phyloP scores from a whole-genome alignment of 345 rosid genomes.

The Cardamine occulta region DNA sequence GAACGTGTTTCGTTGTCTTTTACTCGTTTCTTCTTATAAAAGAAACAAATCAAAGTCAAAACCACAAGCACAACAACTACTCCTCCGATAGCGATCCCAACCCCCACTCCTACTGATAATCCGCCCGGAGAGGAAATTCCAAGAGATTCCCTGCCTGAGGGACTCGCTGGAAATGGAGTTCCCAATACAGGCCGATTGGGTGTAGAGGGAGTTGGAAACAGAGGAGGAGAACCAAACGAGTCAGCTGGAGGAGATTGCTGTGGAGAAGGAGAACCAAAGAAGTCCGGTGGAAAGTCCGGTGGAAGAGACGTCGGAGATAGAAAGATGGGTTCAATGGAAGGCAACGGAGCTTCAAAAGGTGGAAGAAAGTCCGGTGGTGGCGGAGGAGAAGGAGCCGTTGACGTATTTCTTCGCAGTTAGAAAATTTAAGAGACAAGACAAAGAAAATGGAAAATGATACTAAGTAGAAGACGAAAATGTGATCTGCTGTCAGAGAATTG shows the following conservation, averaged over 20 bases:
- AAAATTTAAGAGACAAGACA: background rate
- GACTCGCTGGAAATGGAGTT: conserved; percentile 40
- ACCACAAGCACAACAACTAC: conserved; percentile 49
- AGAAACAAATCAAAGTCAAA: conserved; percentile 54
- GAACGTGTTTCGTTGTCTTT: conserved; percentile 52
- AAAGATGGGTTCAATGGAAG: too few species aligned
- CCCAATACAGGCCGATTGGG: conserved; percentile 30
- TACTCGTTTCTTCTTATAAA: conserved; percentile 59
- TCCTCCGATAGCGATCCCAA: conserved; percentile 69
- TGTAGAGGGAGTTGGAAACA: conserved; percentile 54
- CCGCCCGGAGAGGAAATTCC: conserved; percentile 34
- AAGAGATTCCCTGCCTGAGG: conserved; percentile 6
- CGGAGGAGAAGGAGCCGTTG: conserved; percentile 37
- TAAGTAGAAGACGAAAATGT: background rate
- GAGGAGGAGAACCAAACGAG: background rate
- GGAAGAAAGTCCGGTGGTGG: background rate
- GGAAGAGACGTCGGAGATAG: too few species aligned
- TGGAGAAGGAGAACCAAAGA: too few species aligned
- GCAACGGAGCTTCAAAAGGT: too few species aligned
- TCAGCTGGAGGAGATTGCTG: conserved; percentile 39
- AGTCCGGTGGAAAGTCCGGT: background rate
- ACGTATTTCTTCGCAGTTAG: conserved; percentile 16
- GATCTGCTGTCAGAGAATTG: background rate
- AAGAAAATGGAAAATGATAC: background rate
- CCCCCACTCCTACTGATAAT: conserved; percentile 61